Evolutionary conservation across 495 filamentous ascomycete species (phyloP), one percentile per base, ranked within the genome.

Genomic region (Aspergillus sclerotioniger): DNA sequence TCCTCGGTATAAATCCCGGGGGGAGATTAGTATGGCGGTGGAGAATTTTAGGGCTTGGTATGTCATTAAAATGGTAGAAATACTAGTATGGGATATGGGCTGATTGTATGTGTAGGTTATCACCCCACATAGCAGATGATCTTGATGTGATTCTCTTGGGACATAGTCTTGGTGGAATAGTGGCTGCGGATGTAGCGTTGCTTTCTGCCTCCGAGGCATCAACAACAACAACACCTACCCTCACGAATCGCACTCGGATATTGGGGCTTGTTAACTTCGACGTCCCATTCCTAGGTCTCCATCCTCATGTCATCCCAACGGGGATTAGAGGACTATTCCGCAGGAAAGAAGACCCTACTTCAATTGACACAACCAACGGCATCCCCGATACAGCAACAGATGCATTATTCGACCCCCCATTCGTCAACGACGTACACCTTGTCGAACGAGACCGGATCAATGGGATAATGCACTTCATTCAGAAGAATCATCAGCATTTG

Each of bases 81-180:
- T n/a, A n/a, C 6, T n/a, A n/a, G n/a, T n/a, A n/a, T n/a, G n/a
- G n/a, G n/a, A n/a, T n/a, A n/a, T n/a, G n/a, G n/a, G n/a, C n/a
- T n/a, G n/a, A n/a, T n/a, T n/a, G n/a, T n/a, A n/a, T n/a, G n/a
- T n/a, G n/a, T 37, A 89, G 86, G 86, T 76, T 96, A 31, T 76
- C 82, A 41, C 90, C 90, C 1, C 89, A 96, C 64, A 89, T 94
- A 67, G 82, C 84, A 10, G 71, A 77, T 7, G 82, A 76, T 19
- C 89, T 90, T 5, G 93, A 97, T 74, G 78, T 96, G 5, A 76
- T 98, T 43, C 72, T 97, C 8, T 74, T 96, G 0, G 93, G 93
- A 0, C 93, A 97, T 67, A 92, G 89, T 51, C 91, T 98, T 82
- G 93, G 93, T 17, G 93, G 93, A 2, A 76, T 98, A 20, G 61